Conservation (phyloP, 2,329 filamentous ascomycete species). For the Aspergillus ruber region DNA sequence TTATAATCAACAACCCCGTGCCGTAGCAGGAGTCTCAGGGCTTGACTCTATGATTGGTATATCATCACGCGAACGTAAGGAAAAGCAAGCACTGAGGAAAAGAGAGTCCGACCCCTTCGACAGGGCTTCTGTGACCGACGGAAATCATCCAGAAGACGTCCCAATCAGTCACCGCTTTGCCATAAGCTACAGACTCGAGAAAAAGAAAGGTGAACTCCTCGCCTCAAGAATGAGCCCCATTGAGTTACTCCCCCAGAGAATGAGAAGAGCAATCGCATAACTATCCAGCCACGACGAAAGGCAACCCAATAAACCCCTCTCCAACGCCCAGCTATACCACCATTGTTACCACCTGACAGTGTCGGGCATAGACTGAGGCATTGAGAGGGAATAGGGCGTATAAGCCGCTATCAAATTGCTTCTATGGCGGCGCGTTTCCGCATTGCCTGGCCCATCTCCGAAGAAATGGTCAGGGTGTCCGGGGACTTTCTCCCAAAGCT, state of each 20-base stretch:
- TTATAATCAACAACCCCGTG: slow-evolving; percentile 43
- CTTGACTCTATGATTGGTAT: slow-evolving; percentile 96
- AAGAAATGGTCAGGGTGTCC: slow-evolving; percentile 61
- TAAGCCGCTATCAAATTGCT: slow-evolving; percentile 81
- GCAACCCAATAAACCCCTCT: slow-evolving; percentile 47
- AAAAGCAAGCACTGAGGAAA: slow-evolving; percentile 10
- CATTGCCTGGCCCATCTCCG: slow-evolving; percentile 47
- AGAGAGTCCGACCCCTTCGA: slow-evolving; percentile 61
- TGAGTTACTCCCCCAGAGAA: slow-evolving; percentile 68
- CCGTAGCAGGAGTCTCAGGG: slow-evolving; percentile 62
- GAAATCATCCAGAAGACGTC: slow-evolving; percentile 9
- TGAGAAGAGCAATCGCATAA: slow-evolving; percentile 84
- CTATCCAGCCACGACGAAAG: slow-evolving; percentile 92
- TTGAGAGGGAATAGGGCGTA: slow-evolving; percentile 46
- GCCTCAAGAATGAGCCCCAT: slow-evolving; percentile 99
- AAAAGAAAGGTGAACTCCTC: slow-evolving; percentile 60
- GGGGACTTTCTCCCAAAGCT: slow-evolving; percentile 99
- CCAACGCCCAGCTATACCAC: slow-evolving; percentile 25
- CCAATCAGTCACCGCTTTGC: slow-evolving; percentile 40
- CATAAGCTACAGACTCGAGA: slow-evolving; percentile 49
- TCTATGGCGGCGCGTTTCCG: slow-evolving; percentile 99
- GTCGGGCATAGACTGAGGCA: slow-evolving; percentile 49
- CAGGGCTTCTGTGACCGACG: slow-evolving; percentile 51
- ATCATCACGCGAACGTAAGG: slow-evolving; percentile 73
- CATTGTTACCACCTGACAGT: slow-evolving; percentile 34